Evolutionary conservation across 1,284 basidiomycete species (phyloP).

Genomic region (Ustilago loliicola): DNA sequence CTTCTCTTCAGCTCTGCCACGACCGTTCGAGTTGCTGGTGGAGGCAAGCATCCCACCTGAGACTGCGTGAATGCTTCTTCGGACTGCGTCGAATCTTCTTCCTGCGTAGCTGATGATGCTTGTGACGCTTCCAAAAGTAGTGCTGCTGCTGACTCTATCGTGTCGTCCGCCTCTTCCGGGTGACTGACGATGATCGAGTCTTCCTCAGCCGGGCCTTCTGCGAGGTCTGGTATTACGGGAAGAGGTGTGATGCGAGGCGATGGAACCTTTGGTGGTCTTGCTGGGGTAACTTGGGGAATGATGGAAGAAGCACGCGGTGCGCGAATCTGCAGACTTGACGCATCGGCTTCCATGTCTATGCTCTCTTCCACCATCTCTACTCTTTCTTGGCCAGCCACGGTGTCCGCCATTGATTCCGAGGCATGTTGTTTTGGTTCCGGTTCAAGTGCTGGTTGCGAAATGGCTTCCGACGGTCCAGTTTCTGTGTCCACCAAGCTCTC

Average conservation of each 20-base stretch:
- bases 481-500: constrained; percentile 23
- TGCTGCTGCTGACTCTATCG: constrained; percentile 19
- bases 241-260: background rate
- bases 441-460: constrained; percentile 1
- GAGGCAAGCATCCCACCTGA: constrained; percentile 5
- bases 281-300: background rate
- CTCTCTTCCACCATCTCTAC: background rate
- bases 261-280: background rate
- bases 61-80: constrained; percentile 20
- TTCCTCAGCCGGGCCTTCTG: background rate
- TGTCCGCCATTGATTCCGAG: no score
- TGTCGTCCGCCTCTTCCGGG: constrained; percentile 16
- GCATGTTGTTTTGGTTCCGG: background rate
- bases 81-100: constrained; percentile 44
- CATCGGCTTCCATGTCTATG: constrained; percentile 18
- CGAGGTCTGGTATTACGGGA: background rate
- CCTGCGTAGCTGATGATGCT: constrained; percentile 39
- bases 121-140: constrained; percentile 8
- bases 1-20: background rate
- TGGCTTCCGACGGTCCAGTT: background rate
- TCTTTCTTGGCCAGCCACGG: background rate
- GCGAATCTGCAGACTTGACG: constrained; percentile 31
- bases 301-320: constrained; percentile 6
- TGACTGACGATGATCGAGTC: constrained; percentile 25
- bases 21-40: background rate